These are phyloP conservation scores for Pestalotiopsis sp. DNA, from an alignment of 2,329 filamentous ascomycete genomes.

Conservation along the genomic window DNA sequence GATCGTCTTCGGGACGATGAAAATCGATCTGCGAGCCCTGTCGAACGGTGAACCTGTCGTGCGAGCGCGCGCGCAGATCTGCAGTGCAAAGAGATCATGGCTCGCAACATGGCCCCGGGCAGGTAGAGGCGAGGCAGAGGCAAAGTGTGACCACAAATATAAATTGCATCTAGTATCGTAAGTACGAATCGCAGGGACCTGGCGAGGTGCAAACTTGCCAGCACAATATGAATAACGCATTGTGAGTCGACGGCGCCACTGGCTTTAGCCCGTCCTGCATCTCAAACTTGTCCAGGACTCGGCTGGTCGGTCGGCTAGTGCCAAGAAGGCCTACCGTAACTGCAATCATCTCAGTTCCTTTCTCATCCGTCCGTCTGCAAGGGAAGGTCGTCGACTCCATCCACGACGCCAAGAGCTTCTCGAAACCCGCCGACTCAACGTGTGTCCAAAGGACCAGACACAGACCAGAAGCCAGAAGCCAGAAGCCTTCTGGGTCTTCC, in stretches of 20 bases:
- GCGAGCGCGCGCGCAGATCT: not conserved
- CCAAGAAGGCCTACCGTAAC: slow-evolving; percentile 5
- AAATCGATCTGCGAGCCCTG: not conserved
- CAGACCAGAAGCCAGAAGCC: not conserved
- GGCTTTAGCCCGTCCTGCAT: not conserved
- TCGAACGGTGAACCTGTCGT: not conserved
- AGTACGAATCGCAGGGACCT: not conserved
- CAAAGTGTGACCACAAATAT: not conserved
- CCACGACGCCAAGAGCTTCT: slow-evolving; percentile 21
- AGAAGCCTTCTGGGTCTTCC: not conserved
- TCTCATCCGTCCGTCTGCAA: too few relatives aligned
- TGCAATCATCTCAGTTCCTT: not conserved
- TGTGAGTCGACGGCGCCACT: not conserved
- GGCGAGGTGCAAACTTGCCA: not conserved
- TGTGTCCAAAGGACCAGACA: not conserved
- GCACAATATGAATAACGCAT: not conserved
- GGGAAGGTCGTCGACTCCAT: not conserved
- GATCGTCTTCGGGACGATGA: not conserved
- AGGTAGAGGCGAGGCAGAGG: not conserved
- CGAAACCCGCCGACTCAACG: slow-evolving; percentile 23
- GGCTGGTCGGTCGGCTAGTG: not conserved
- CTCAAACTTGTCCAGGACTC: slow-evolving; percentile 3
- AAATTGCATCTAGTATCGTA: too few relatives aligned
- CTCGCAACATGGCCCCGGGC: not conserved
- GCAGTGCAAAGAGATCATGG: not conserved